phyloP scores from a whole-genome alignment of 2,329 filamentous ascomycete genomes.

The Cryphonectria radicalis region DNA sequence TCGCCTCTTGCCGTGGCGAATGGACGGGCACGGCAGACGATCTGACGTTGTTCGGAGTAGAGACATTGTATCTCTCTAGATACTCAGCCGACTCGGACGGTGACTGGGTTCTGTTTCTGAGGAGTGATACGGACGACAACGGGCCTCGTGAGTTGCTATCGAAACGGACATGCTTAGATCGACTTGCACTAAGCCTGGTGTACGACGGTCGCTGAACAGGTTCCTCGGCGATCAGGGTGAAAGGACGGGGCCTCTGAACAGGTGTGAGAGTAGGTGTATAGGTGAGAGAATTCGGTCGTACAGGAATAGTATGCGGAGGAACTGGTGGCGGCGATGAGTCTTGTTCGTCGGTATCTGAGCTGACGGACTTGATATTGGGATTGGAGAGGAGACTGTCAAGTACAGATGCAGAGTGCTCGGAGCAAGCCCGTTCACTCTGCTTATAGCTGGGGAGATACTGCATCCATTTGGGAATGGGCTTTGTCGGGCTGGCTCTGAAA shows the following conservation, averaged over 20 bases:
- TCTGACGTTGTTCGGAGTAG: not conserved
- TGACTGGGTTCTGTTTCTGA: not conserved
- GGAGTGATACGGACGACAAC: not conserved
- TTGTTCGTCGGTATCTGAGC: slow-evolving; percentile 4
- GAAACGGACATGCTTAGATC: slow-evolving; percentile 23
- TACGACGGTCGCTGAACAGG: slow-evolving; percentile 26
- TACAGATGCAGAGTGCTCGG: slow-evolving; percentile 19
- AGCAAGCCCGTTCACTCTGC: not conserved
- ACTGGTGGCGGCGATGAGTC: slow-evolving; percentile 15
- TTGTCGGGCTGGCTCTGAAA: slow-evolving; percentile 54
- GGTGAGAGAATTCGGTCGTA: not conserved
- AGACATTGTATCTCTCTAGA: slow-evolving; percentile 38
- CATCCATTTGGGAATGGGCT: slow-evolving; percentile 57
- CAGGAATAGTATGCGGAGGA: slow-evolving; percentile 13
- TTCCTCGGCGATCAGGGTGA: slow-evolving; percentile 25
- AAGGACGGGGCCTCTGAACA: slow-evolving; percentile 17
- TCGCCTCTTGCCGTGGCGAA: not conserved
- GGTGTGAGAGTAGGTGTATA: slow-evolving; percentile 2
- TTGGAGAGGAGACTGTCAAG: slow-evolving; percentile 25
- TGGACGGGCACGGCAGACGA: not conserved
- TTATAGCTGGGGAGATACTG: slow-evolving; percentile 36
- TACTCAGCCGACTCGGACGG: slow-evolving; percentile 41
- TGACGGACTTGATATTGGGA: not conserved
- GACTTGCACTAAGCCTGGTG: slow-evolving; percentile 2
- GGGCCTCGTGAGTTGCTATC: slow-evolving; percentile 1